Evolutionary conservation across 495 filamentous ascomycete species (phyloP).

Genomic region (Penicillium macrosclerotiorum): DNA sequence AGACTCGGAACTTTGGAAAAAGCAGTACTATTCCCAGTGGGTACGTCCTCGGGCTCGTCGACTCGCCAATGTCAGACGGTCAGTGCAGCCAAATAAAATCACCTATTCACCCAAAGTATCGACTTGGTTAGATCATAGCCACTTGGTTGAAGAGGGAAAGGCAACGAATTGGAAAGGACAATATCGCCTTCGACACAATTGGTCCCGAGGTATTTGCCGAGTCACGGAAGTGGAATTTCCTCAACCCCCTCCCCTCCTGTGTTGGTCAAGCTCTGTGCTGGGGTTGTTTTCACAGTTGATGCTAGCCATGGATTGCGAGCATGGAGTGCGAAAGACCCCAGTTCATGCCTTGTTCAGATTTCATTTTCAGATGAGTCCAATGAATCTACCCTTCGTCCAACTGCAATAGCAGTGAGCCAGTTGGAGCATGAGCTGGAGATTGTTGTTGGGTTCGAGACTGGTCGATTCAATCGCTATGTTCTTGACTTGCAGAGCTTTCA

Average conservation of each 20-base stretch:
- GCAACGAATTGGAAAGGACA: conserved; percentile 82
- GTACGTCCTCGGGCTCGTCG: conserved; percentile 79
- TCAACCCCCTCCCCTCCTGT: conserved; percentile 54
- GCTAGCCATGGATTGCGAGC: conserved; percentile 64
- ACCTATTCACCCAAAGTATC: conserved; percentile 70
- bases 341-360: conserved; percentile 30
- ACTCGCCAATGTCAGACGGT: conserved; percentile 64
- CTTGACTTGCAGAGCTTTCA: conserved; percentile 43
- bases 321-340: conserved; percentile 66
- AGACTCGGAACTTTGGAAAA: conserved; percentile 91
- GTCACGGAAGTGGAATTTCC: conserved; percentile 73
- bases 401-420: conserved; percentile 61
- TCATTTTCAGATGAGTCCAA: conserved; percentile 12
- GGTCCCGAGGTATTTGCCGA: conserved; percentile 78
- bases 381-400: conserved; percentile 47
- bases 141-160: conserved; percentile 49
- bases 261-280: conserved; percentile 69
- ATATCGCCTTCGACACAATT: conserved; percentile 89
- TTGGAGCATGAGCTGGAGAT: conserved; percentile 38
- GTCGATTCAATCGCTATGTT: conserved; percentile 67
- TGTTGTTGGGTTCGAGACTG: conserved; percentile 74
- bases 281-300: conserved; percentile 79
- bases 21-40: conserved; percentile 83
- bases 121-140: conserved; percentile 78
- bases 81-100: conserved; percentile 38